phyloP scores from a whole-genome alignment of 2,329 filamentous ascomycete species.

The Pseudophaeomoniella oleicola region DNA sequence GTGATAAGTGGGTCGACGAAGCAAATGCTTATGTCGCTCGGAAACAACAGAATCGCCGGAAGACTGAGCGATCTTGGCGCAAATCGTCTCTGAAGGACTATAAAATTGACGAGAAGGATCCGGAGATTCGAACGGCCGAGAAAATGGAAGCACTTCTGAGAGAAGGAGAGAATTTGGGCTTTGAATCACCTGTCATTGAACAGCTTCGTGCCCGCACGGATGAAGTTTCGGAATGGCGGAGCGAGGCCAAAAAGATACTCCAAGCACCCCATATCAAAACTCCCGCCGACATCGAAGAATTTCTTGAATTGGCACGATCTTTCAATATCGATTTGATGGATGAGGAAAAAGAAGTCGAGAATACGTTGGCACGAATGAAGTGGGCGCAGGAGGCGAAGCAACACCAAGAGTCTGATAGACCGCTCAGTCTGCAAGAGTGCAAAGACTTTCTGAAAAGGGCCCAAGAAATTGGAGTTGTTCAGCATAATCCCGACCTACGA shows the following conservation, averaged over 20 bases:
- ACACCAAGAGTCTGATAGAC: conserved; percentile 47
- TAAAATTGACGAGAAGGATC: conserved; percentile 70
- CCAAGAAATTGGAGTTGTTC: conserved; percentile 59
- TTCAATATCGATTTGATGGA: conserved; percentile 78
- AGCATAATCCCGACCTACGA: conserved; percentile 64
- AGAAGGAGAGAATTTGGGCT: conserved; percentile 74
- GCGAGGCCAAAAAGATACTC: conserved; percentile 56
- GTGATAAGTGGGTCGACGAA: conserved; percentile 96
- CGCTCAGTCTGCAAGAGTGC: conserved; percentile 65
- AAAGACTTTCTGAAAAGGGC: conserved; percentile 65
- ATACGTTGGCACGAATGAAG: conserved; percentile 66
- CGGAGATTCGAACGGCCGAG: conserved; percentile 73
- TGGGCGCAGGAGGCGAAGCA: conserved; percentile 71
- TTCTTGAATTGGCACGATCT: conserved; percentile 75
- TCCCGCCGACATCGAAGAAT: conserved; percentile 66
- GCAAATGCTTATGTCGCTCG: conserved; percentile 91
- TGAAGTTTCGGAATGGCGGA: conserved; percentile 72
- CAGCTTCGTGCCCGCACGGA: conserved; percentile 74
- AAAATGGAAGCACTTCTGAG: conserved; percentile 75
- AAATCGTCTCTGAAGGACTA: conserved; percentile 55
- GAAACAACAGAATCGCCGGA: conserved; percentile 93
- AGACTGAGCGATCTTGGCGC: conserved; percentile 80
- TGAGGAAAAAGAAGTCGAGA: conserved; percentile 70
- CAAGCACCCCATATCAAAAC: conserved; percentile 49
- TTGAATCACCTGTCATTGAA: conserved; percentile 82